These are phyloP conservation scores for Aspergillus pseudotamarii DNA, from an alignment of 2,329 filamentous ascomycete genomes.

Conservation along the genomic window DNA sequence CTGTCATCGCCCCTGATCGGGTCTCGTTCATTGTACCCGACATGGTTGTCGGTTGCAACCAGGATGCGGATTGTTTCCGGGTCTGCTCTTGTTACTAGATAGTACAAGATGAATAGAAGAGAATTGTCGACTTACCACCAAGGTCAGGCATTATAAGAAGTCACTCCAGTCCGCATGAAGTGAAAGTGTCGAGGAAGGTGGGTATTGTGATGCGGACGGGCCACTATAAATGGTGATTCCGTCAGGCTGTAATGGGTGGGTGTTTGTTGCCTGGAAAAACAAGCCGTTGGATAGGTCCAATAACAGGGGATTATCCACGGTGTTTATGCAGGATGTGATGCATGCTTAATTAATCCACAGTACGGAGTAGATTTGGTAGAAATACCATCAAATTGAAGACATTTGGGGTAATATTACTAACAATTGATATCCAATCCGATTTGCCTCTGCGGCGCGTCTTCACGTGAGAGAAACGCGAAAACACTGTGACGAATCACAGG, in stretches of 20 bases:
- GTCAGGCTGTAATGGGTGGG: slow-evolving; percentile 2
- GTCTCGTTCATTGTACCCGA: slow-evolving; percentile 93
- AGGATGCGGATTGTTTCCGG: slow-evolving; percentile 92
- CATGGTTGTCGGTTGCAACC: slow-evolving; percentile 95
- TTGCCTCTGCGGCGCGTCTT: slow-evolving; percentile 23
- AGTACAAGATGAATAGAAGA: background rate
- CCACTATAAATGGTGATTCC: background rate
- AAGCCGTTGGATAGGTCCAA: background rate
- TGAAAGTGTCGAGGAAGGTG: background rate
- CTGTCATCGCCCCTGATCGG: slow-evolving; percentile 94
- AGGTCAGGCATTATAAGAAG: slow-evolving; percentile 27
- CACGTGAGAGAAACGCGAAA: slow-evolving; percentile 25
- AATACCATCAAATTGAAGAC: too few relatives aligned
- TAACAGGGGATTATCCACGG: background rate
- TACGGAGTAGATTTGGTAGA: too few relatives aligned
- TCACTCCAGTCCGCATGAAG: background rate
- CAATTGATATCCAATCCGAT: background rate
- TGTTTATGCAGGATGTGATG: background rate
- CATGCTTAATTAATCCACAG: background rate
- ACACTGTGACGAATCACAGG: slow-evolving; percentile 1
- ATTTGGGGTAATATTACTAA: background rate
- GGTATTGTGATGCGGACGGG: background rate
- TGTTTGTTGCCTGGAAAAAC: slow-evolving; percentile 11
- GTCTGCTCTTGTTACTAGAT: slow-evolving; percentile 35
- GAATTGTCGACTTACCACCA: slow-evolving; percentile 28